phyloP scores from a whole-genome alignment of 2,329 filamentous ascomycete genomes.

The Hymenoscyphus albidus region DNA sequence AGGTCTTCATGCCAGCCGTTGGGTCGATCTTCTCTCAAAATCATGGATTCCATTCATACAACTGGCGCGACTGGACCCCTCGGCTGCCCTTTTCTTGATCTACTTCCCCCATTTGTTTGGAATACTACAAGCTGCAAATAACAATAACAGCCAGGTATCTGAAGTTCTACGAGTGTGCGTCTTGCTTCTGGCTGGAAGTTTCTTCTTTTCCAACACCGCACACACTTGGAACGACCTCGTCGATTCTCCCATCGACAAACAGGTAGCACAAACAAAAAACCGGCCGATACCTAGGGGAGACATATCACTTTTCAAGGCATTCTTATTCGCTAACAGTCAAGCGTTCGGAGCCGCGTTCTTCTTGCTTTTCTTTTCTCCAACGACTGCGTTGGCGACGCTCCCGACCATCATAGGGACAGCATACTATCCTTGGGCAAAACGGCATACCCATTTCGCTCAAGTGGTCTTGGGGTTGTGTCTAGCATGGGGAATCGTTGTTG shows the following conservation, averaged over 20 bases:
- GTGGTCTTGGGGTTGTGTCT: background rate
- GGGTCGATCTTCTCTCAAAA: too few relatives aligned
- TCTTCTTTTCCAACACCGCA: background rate
- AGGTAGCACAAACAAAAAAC: background rate
- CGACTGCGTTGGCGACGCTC: background rate
- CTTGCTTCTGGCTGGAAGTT: too few relatives aligned
- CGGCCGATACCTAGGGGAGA: background rate
- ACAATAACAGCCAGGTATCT: too few relatives aligned
- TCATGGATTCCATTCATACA: too few relatives aligned
- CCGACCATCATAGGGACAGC: background rate
- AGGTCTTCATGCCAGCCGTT: too few relatives aligned
- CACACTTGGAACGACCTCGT: conserved; percentile 5
- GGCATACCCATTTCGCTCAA: background rate
- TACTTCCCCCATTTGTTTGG: too few relatives aligned
- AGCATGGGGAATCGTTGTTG: background rate
- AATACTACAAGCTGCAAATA: too few relatives aligned
- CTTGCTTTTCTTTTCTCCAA: background rate
- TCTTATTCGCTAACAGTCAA: background rate
- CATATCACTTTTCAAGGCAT: background rate
- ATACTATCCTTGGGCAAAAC: conserved; percentile 7
- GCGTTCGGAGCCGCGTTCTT: background rate
- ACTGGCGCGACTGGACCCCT: too few relatives aligned
- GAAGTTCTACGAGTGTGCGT: too few relatives aligned
- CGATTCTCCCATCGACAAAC: background rate
- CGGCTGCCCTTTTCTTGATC: too few relatives aligned